Conservation (phyloP, 164 flowering plant species). For the Berberis vulgaris region DNA sequence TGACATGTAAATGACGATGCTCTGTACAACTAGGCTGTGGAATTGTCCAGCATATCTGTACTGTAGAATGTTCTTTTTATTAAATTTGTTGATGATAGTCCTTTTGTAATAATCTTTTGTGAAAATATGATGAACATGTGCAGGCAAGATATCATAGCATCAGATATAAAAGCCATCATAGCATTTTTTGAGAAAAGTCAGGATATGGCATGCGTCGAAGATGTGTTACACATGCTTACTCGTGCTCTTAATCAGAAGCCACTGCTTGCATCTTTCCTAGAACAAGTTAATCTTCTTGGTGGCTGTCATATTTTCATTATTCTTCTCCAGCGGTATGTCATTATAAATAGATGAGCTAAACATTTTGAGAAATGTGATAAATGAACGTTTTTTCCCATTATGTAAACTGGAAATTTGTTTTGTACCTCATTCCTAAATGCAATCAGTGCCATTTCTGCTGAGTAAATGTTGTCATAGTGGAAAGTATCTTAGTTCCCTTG, state of each 20-base stretch:
- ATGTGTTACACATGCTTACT: conserved; percentile 87
- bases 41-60: too few species aligned
- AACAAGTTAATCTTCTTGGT: conserved; percentile 77
- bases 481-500: too few species aligned
- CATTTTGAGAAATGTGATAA: too few species aligned
- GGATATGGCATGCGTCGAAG: conserved; percentile 93
- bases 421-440: too few species aligned
- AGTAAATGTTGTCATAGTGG: too few species aligned
- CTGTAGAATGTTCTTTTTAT: too few species aligned
- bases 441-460: too few species aligned
- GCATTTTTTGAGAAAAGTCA: conserved; percentile 86
- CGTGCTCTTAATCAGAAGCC: conserved; percentile 79
- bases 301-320: conserved; percentile 87
- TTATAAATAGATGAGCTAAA: neutral
- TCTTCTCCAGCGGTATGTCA: conserved; percentile 77
- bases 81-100: too few species aligned
- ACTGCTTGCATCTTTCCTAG: conserved; percentile 72
- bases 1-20: too few species aligned
- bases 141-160: conserved; percentile 70
- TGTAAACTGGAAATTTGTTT: too few species aligned
- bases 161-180: conserved; percentile 75
- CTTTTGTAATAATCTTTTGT: neutral
- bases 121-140: conserved; percentile 9
- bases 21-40: too few species aligned
- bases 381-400: too few species aligned